Base-by-base conservation (phyloP, 2,329 filamentous ascomycete genomes). In the Aschersonia sp. region DNA sequence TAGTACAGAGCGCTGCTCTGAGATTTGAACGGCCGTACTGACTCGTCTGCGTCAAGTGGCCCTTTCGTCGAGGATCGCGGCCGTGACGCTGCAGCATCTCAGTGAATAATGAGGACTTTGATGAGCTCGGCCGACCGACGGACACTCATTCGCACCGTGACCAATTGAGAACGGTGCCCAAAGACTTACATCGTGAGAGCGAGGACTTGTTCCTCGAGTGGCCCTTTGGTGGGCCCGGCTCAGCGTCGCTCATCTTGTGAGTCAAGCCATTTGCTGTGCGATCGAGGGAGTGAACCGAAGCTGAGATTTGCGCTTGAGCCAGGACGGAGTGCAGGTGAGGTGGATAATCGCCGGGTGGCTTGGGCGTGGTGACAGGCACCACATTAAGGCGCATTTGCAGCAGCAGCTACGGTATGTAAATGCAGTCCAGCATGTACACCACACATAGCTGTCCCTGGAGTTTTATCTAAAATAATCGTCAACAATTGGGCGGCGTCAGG, bases 21-120 rank as follows among this genome's bases (percentile, higher is more conserved):
- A n/a, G 40, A 42, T 3, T 7, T 11, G 11, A 22, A 11, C 14
- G 40, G 37, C 40, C 14, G 33, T 11, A 12, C 51, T 22, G 11
- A 52, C 52, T 50, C 44, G 42, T 54, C 47, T 29, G 46, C 43
- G 6, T 47, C 48, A 31, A 54, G 49, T 10, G 49, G 51, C 4
- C 52, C 51, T 43, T 45, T 52, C 7, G 47, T 52, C 6, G 47
- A 49, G 11, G 51, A 51, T 7, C 48, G 49, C 29, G 47, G 52
- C 43, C 50, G 50, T 35, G 52, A 53, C 30, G 52, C 52, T 54
- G 42, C 4, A 30, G 3, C 5, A 7, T n/a, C 40, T n/a, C 40
- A n/a, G 40, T 42, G 11, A 42, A n/a, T 14, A 7, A 42, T 7
- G 40, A 14, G 10, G 11, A 2, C 30, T 29, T 4, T 14, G 37